Evolutionary conservation across 768 basidiomycete species (phyloP).

Genomic region (Mycena maculata): DNA sequence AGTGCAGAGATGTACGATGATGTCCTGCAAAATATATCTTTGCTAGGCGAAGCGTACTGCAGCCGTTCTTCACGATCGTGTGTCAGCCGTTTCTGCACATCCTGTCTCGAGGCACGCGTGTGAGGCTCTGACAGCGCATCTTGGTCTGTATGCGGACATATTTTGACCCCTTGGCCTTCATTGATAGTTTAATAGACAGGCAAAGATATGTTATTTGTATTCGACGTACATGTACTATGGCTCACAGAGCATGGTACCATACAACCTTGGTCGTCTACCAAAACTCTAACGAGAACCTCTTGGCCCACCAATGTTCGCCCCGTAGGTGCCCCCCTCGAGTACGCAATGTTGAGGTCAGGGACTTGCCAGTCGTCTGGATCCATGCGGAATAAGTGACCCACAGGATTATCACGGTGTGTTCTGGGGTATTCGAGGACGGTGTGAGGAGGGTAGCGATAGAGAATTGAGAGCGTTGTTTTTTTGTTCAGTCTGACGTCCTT

Average conservation of each 20-base stretch:
- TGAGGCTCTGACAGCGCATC: not conserved
- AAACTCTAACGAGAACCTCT: not conserved
- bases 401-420: not conserved
- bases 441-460: not conserved
- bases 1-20: conserved; percentile 6
- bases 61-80: conserved; percentile 1
- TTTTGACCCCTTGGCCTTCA: conserved; percentile 13
- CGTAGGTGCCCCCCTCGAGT: not conserved
- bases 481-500: not conserved
- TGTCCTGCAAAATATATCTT: conserved; percentile 11
- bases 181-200: not conserved
- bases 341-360: conserved; percentile 9
- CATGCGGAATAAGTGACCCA: not conserved
- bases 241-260: not conserved
- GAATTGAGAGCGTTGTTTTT: not conserved
- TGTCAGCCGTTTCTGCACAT: not conserved
- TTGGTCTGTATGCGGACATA: not conserved
- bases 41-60: not conserved
- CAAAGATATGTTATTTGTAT: not conserved
- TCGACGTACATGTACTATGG: conserved; percentile 12
- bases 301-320: not conserved
- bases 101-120: not conserved
- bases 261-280: not conserved
- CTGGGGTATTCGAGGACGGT: not conserved
- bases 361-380: conserved; percentile 13